A percentile compares a stretch with the other conserved stretches of the same genome.
phyloP scores from a whole-genome alignment of 371 early-diverging fungal genomes.

The Haplosporangium sp. region DNA sequence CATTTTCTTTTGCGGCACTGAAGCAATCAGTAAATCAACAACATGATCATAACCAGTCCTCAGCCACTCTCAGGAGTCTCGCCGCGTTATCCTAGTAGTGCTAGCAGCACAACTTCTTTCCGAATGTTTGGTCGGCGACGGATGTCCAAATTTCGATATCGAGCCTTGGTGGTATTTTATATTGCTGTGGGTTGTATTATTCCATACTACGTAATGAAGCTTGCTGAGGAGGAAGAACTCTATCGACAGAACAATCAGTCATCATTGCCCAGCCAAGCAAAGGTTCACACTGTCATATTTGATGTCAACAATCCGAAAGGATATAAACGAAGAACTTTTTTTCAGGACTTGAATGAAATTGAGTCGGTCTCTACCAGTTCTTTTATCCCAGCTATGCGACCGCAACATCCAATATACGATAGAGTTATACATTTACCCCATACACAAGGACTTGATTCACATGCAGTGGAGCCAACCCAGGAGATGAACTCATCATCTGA shows the following conservation, averaged over 20 bases:
- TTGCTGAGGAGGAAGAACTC: constrained; percentile 28
- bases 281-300: neutral
- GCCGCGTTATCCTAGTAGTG: constrained; percentile 9
- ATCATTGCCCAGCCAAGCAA: neutral
- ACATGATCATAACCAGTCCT: constrained; percentile 23
- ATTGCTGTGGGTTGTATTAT: constrained; percentile 46
- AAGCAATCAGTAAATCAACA: neutral
- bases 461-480: neutral
- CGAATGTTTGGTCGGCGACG: constrained; percentile 35
- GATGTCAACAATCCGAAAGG: constrained; percentile 8
- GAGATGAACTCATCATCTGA: neutral
- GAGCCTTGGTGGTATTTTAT: constrained; percentile 21
- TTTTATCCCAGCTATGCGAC: neutral
- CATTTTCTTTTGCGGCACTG: neutral
- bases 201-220: constrained; percentile 49
- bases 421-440: neutral
- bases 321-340: constrained; percentile 36
- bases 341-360: constrained; percentile 22
- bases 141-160: constrained; percentile 30
- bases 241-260: constrained; percentile 9
- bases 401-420: neutral
- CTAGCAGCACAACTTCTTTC: constrained; percentile 3
- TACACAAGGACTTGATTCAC: neutral
- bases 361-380: neutral
- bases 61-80: constrained; percentile 25